phyloP scores from a whole-genome alignment of 2,329 filamentous ascomycete species.

The Shiraia sp. region DNA sequence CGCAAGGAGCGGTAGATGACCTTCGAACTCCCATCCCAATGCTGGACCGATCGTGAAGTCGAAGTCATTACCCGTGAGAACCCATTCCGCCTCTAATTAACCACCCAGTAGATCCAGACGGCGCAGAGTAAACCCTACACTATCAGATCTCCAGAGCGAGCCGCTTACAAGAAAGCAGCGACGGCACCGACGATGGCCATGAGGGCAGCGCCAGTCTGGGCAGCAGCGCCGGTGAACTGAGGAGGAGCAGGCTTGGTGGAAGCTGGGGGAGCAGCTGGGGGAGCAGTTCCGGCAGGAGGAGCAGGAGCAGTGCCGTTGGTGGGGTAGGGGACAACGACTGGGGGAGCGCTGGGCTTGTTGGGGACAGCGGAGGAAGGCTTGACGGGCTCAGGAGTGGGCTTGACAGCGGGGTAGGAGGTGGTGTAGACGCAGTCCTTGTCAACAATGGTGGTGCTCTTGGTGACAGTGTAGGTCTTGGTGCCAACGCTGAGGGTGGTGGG shows the following conservation, averaged over 20 bases:
- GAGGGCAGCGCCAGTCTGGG: conserved; percentile 56
- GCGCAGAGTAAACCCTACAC: conserved; percentile 4
- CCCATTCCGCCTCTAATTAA: conserved; percentile 21
- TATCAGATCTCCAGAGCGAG: conserved; percentile 19
- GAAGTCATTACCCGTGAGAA: conserved; percentile 39
- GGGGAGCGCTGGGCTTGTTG: conserved; percentile 21
- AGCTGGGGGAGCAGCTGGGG: conserved; percentile 34
- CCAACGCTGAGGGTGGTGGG: conserved; percentile 33
- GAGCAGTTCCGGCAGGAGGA: conserved; percentile 26
- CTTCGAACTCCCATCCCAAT: conserved; percentile 39
- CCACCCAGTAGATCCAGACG: conserved; percentile 12
- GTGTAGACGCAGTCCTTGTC: conserved; percentile 29
- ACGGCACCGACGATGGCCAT: conserved; percentile 57
- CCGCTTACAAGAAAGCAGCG: conserved; percentile 45
- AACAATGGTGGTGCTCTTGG: conserved; percentile 37
- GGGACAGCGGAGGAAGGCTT: conserved; percentile 20
- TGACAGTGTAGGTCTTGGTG: conserved; percentile 39
- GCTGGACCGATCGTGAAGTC: conserved; percentile 38
- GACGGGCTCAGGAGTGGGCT: conserved; percentile 18
- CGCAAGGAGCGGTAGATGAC: conserved; percentile 27
- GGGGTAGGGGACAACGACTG: conserved; percentile 20
- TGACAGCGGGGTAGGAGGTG: conserved; percentile 20
- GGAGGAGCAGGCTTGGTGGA: conserved; percentile 29
- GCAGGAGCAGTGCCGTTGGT: conserved; percentile 27
- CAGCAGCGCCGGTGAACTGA: conserved; percentile 57